Evolutionary conservation across 164 flowering plant species (phyloP).

Genomic region (Platanus orientalis): DNA sequence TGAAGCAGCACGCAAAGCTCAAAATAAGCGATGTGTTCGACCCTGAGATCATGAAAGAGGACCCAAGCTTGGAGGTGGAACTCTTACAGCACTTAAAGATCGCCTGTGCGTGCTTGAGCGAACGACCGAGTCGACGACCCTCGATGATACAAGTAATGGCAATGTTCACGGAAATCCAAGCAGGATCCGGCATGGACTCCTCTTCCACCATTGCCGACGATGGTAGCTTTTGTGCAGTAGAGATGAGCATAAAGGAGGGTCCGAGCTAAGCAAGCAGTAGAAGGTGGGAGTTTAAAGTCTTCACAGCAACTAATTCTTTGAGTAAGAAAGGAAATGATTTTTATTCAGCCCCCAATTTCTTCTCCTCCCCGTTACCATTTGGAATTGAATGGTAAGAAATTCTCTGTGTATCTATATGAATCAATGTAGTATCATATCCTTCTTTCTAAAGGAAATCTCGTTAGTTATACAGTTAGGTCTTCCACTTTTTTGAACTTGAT

Average conservation of each 20-base stretch:
- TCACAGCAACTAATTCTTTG: constrained; percentile 26
- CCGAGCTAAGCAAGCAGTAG: constrained; percentile 43
- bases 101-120: constrained; percentile 85
- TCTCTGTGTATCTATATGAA: constrained; percentile 16
- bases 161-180: constrained; percentile 89
- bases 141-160: constrained; percentile 96
- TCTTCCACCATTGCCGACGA: constrained; percentile 44
- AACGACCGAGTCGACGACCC: constrained; percentile 73
- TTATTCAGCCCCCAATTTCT: constrained; percentile 23
- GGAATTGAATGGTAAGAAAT: constrained; percentile 15
- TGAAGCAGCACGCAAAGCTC: constrained; percentile 73
- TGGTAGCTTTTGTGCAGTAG: constrained; percentile 42
- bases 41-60: constrained; percentile 65
- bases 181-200: constrained; percentile 61
- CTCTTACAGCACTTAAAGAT: constrained; percentile 75
- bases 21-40: constrained; percentile 81
- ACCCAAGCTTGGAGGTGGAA: constrained; percentile 72
- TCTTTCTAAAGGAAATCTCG: constrained; percentile 15
- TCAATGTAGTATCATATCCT: constrained; percentile 41
- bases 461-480: constrained; percentile 35
- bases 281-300: constrained; percentile 4
- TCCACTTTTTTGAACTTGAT: constrained; percentile 10
- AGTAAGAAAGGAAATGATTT: constrained; percentile 13
- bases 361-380: constrained; percentile 17
- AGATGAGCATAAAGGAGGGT: constrained; percentile 74